Evolutionary conservation across 345 rosid species (phyloP), one percentile per base, ranked within the genome.

Genomic region (Rhizophora mangle): DNA sequence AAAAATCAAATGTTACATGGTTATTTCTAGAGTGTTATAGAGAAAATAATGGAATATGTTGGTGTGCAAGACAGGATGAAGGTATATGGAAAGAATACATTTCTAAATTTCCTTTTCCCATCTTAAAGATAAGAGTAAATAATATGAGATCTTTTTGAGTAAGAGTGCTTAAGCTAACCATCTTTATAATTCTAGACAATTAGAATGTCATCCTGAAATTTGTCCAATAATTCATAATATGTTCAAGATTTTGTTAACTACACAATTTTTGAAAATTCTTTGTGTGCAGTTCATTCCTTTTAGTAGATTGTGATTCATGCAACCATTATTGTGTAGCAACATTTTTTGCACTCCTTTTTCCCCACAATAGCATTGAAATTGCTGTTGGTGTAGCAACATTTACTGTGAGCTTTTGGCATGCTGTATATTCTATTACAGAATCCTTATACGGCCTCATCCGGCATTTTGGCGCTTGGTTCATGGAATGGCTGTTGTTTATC

Each of bases 391-490:
- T 24, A 24, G 24, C 24, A 24, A 24, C 24, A 24, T 24, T 24
- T 24, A 24, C 24, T 24, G 9, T 53, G 53, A 16, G 7, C 6
- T 24, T 66, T 64, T 62, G 37, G 31, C 21, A 34, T 39, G n/a
- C 39, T 65, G 62, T 81, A 36, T 24, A 57, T 67, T 64, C 65
- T 60, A 22, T 75, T 75, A 47, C 84, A 95, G 99, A 74, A 84
- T 95, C 58, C 85, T 95, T 27, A 95, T 95, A 34, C 88, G 99
- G 77, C 99, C 99, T 31, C 99, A 95, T 80, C 99, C 99, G 64
- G 97, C 98, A 74, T 81, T 92, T 70, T 96, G 98, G 98, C 96
- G 98, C 31, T 81, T 96, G 80, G 98, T 90, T 83, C 99, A 96
- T 78, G 99, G 99, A 74, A 78, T 96, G 96, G 99, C 99, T 47